Conservation (phyloP, 345 rosid genomes). For the Melaleuca quinquenervia region DNA sequence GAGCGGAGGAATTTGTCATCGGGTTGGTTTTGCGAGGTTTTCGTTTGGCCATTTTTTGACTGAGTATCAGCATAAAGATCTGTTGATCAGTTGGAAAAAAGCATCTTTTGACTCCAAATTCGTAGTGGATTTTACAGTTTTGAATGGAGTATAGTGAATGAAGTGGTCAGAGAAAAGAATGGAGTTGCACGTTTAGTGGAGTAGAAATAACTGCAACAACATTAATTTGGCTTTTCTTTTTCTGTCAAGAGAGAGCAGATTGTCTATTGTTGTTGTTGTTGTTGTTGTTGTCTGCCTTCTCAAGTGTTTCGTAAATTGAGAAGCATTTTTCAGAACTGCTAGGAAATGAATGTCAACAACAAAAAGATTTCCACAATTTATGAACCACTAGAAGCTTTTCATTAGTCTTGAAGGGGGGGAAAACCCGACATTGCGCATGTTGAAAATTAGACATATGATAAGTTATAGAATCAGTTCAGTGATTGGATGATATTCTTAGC, state of each 20-base stretch:
- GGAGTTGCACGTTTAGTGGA: neutral
- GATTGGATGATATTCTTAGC: accelerated
- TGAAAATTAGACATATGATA: neutral
- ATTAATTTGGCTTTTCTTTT: neutral
- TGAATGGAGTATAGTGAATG: neutral
- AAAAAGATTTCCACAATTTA: neutral
- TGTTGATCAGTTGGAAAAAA: neutral
- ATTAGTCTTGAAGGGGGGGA: neutral
- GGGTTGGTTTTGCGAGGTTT: neutral
- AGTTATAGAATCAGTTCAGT: neutral
- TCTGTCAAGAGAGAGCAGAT: neutral
- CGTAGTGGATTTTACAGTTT: neutral
- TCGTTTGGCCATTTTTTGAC: neutral
- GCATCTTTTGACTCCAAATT: neutral
- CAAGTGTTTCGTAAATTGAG: too few relatives aligned
- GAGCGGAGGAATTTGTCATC: neutral
- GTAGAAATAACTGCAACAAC: neutral
- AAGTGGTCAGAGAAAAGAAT: neutral
- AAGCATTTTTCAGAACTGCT: neutral
- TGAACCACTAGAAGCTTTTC: neutral
- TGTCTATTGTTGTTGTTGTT: neutral
- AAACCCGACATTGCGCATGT: neutral
- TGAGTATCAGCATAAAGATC: neutral
- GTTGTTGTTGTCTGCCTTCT: neutral
- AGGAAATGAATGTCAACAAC: neutral